Conservation (phyloP, 805 yeast genomes). For the Metschnikowia proteae region DNA sequence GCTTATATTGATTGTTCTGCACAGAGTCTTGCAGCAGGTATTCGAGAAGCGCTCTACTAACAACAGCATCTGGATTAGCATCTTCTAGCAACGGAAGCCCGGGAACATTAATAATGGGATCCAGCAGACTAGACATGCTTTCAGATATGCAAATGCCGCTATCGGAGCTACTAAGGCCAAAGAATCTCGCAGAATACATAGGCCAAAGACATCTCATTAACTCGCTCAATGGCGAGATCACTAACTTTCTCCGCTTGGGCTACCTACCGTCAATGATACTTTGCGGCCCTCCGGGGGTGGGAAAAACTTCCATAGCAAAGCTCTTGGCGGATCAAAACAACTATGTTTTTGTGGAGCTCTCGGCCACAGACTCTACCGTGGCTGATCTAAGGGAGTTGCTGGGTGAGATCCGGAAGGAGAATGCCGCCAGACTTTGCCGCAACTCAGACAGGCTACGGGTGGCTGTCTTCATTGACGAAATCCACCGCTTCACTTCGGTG, state of each 20-base stretch:
- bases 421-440: constrained; percentile 35
- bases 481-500: constrained; percentile 78
- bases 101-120: background rate
- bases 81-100: too few relatives aligned
- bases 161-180: constrained; percentile 84
- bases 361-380: constrained; percentile 75
- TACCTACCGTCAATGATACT: constrained; percentile 79
- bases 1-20: background rate
- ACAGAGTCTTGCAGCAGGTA: background rate
- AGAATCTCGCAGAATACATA: constrained; percentile 59
- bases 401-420: constrained; percentile 45
- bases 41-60: background rate
- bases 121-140: background rate
- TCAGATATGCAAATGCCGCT: constrained; percentile 41
- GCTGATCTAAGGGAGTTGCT: constrained; percentile 60
- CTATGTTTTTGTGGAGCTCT: constrained; percentile 68
- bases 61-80: background rate
- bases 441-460: constrained; percentile 15
- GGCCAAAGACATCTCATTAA: constrained; percentile 79
- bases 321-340: constrained; percentile 54
- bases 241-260: constrained; percentile 61
- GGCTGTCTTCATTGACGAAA: constrained; percentile 85
- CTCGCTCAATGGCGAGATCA: constrained; percentile 57
- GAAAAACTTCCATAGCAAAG: constrained; percentile 82
- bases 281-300: constrained; percentile 97